A percentile compares a stretch with the other conserved stretches of the same genome.
Evolutionary conservation across 2,329 filamentous ascomycete genomes (phyloP).

Genomic region (Cladosporium sp.): DNA sequence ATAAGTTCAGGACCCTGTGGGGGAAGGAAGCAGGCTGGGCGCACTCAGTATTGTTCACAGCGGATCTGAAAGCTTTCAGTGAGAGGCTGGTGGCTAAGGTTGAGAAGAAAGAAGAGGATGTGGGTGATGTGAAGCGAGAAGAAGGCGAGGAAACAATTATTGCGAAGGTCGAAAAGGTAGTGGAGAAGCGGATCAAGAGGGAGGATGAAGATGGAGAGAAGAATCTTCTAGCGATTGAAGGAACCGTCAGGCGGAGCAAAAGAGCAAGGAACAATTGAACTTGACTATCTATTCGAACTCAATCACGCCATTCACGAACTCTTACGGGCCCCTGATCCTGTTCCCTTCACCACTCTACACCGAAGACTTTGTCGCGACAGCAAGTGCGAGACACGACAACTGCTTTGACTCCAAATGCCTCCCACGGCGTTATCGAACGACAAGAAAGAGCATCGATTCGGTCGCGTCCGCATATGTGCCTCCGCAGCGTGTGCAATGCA

Average conservation of each 20-base stretch:
- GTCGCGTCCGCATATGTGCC: too few species aligned
- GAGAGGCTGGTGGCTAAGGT: slow-evolving; percentile 54
- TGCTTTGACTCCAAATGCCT: too few species aligned
- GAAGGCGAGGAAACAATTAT: slow-evolving; percentile 23
- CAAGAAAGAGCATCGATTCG: too few species aligned
- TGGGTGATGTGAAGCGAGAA: slow-evolving; percentile 19
- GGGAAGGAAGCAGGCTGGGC: slow-evolving; percentile 95
- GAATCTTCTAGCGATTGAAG: slow-evolving; percentile 36
- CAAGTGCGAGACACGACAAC: too few species aligned
- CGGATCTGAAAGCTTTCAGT: slow-evolving; percentile 81
- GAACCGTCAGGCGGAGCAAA: slow-evolving; percentile 36
- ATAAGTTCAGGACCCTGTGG: slow-evolving; percentile 87
- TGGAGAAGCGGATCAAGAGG: slow-evolving; percentile 39
- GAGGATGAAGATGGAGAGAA: slow-evolving; percentile 37
- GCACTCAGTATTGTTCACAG: slow-evolving; percentile 93
- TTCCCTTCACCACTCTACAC: too few species aligned
- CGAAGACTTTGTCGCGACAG: too few species aligned
- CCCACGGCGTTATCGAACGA: too few species aligned
- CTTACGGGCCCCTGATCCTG: too few species aligned
- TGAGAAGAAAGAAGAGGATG: slow-evolving; percentile 27
- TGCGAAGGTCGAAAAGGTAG: slow-evolving; percentile 29
- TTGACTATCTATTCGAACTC: too few species aligned
- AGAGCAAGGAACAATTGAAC: slow-evolving; percentile 20
- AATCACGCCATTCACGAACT: too few species aligned
- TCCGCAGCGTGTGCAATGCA: too few species aligned